phyloP scores from a whole-genome alignment of 495 filamentous ascomycete genomes.

The Xylaria cubensis region DNA sequence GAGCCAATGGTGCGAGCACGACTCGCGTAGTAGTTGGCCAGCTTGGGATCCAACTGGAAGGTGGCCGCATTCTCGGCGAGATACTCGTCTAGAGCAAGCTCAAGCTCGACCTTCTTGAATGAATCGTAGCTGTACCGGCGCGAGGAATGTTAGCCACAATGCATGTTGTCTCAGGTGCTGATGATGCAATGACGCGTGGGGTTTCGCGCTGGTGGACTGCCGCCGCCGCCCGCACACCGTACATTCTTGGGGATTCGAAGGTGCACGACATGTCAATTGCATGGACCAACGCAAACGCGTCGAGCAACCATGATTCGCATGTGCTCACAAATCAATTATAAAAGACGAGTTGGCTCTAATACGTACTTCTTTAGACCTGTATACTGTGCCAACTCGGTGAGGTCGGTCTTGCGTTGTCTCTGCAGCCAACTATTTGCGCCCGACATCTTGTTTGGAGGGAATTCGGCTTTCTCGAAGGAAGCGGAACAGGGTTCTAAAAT shows the following conservation, averaged over 20 bases:
- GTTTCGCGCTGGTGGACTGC: slow-evolving; percentile 16
- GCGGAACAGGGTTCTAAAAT: not conserved
- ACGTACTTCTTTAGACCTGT: slow-evolving; percentile 78
- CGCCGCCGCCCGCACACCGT: slow-evolving; percentile 10
- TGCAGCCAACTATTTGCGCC: slow-evolving; percentile 72
- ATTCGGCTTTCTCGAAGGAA: not conserved
- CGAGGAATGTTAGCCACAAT: slow-evolving; percentile 38
- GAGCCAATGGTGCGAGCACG: slow-evolving; percentile 62
- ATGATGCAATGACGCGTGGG: slow-evolving; percentile 32
- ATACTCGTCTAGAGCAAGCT: slow-evolving; percentile 74
- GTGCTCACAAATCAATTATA: slow-evolving; percentile 15
- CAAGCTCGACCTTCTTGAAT: slow-evolving; percentile 82
- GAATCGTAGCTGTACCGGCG: slow-evolving; percentile 65
- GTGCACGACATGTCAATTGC: slow-evolving; percentile 19
- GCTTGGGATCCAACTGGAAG: slow-evolving; percentile 66
- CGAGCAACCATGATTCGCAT: not conserved
- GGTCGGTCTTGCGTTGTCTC: slow-evolving; percentile 82
- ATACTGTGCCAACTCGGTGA: slow-evolving; percentile 74
- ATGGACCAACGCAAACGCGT: not conserved
- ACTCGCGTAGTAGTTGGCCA: slow-evolving; percentile 80
- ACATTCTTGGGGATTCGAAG: slow-evolving; percentile 30
- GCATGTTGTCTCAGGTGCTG: slow-evolving; percentile 22
- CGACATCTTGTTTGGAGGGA: slow-evolving; percentile 44
- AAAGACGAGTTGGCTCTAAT: slow-evolving; percentile 26
- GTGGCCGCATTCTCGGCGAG: slow-evolving; percentile 68